Evolutionary conservation across 1,284 basidiomycete species (phyloP).

Genomic region (Rhodofomes roseus): DNA sequence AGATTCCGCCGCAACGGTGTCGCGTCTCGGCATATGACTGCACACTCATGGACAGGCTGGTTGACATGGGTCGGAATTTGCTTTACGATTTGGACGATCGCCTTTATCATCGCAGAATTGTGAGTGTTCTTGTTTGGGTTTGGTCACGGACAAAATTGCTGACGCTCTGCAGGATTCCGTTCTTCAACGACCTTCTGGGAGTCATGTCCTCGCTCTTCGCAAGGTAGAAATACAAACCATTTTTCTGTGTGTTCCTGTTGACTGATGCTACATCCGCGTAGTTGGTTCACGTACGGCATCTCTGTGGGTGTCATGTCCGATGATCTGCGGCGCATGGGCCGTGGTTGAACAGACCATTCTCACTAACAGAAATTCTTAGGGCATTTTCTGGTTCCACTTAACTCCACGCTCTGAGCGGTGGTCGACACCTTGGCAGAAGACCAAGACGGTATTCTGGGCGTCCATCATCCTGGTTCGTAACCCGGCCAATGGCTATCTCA

Average conservation of each 20-base stretch:
- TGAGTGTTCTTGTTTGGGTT: slow-evolving; percentile 12
- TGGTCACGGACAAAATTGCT: background rate
- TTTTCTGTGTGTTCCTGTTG: background rate
- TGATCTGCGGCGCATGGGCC: background rate
- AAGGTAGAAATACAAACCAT: slow-evolving; percentile 11
- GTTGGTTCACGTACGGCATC: slow-evolving; percentile 32
- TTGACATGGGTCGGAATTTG: slow-evolving; percentile 28
- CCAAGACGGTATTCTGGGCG: slow-evolving; percentile 25
- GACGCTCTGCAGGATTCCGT: slow-evolving; percentile 23
- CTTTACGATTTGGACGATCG: slow-evolving; percentile 23
- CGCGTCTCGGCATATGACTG: slow-evolving; percentile 25
- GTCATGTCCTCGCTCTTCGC: slow-evolving; percentile 29
- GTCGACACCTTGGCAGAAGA: slow-evolving; percentile 20
- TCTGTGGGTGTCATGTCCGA: slow-evolving; percentile 15
- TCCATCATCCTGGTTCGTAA: slow-evolving; percentile 21
- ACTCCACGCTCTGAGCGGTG: slow-evolving; percentile 22
- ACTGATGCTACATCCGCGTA: background rate
- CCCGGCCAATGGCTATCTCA: background rate
- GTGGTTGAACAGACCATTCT: too few relatives aligned
- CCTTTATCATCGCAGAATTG: slow-evolving; percentile 31
- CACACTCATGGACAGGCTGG: slow-evolving; percentile 28
- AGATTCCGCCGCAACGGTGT: slow-evolving; percentile 26
- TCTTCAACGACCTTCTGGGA: slow-evolving; percentile 32
- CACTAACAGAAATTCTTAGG: too few relatives aligned
- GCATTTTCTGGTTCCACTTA: slow-evolving; percentile 30